These are phyloP conservation scores for Fragaria iinumae DNA, from an alignment of 306 rosid genomes.

Conservation along the genomic window DNA sequence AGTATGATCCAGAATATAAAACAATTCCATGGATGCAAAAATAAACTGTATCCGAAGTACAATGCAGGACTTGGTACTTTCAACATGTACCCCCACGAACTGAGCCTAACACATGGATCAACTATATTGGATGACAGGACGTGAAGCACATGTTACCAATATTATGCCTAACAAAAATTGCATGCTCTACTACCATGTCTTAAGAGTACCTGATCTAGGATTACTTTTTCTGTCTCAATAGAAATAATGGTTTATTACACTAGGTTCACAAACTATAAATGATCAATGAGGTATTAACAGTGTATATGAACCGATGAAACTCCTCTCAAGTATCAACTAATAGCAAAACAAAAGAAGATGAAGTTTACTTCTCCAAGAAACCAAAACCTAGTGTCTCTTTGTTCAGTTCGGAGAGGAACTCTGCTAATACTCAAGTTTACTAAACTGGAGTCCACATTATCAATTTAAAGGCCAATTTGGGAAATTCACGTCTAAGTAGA, in stretches of 20 bases:
- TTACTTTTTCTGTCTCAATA: background rate
- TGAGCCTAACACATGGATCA: background rate
- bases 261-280: background rate
- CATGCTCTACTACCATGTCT: background rate
- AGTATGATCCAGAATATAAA: background rate
- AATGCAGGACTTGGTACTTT: background rate
- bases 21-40: background rate
- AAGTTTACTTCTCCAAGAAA: background rate
- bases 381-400: background rate
- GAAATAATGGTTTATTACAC: background rate
- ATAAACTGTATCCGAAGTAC: background rate
- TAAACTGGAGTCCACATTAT: background rate
- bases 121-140: background rate
- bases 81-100: background rate
- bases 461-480: background rate
- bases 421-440: background rate
- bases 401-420: background rate
- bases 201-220: background rate
- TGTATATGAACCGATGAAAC: background rate
- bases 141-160: background rate
- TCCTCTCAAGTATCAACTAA: constrained; percentile 1
- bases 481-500: background rate
- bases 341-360: background rate
- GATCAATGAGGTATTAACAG: background rate
- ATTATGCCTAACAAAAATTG: background rate